phyloP scores from a whole-genome alignment of 495 filamentous ascomycete species.

The Penicillium maclennaniae region DNA sequence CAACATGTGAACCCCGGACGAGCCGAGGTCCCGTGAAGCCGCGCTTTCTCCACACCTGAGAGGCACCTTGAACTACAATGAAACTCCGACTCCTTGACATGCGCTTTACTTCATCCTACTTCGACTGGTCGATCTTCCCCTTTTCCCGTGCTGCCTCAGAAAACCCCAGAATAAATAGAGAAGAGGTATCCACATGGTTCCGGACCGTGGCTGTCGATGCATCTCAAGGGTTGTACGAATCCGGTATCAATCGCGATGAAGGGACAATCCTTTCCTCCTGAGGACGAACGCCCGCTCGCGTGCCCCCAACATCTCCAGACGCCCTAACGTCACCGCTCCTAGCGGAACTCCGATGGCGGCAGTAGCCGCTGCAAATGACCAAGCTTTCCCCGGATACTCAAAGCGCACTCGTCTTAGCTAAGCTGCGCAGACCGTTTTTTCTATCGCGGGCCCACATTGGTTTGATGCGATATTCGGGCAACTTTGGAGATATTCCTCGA shows the following conservation, averaged over 20 bases:
- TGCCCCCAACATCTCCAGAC: background rate
- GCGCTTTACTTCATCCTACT: background rate
- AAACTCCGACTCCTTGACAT: background rate
- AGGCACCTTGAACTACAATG: background rate
- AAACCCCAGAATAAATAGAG: background rate
- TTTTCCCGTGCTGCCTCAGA: background rate
- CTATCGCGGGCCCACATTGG: conserved; percentile 8
- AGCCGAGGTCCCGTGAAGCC: conserved; percentile 21
- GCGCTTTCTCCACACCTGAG: background rate
- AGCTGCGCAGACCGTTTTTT: conserved; percentile 18
- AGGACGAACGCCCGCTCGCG: background rate
- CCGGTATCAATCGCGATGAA: conserved; percentile 21
- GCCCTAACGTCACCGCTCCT: conserved; percentile 25
- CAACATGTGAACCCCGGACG: conserved; percentile 21
- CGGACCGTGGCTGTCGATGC: background rate
- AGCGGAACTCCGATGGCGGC: conserved; percentile 31
- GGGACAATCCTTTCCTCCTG: conserved; percentile 16
- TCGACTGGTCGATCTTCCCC: background rate
- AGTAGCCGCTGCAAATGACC: conserved; percentile 44
- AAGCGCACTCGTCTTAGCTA: conserved; percentile 27
- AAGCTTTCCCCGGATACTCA: conserved; percentile 32
- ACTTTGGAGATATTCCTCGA: conserved; percentile 53
- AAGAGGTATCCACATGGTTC: conserved; percentile 13
- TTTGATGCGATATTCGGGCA: background rate
- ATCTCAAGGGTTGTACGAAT: conserved; percentile 16